Percentiles rank a stretch among this genome's conserved stretches.
These are phyloP conservation scores for Oryza rufipogon DNA, from an alignment of 176 grass and related monocot species.

Conservation along the genomic window DNA sequence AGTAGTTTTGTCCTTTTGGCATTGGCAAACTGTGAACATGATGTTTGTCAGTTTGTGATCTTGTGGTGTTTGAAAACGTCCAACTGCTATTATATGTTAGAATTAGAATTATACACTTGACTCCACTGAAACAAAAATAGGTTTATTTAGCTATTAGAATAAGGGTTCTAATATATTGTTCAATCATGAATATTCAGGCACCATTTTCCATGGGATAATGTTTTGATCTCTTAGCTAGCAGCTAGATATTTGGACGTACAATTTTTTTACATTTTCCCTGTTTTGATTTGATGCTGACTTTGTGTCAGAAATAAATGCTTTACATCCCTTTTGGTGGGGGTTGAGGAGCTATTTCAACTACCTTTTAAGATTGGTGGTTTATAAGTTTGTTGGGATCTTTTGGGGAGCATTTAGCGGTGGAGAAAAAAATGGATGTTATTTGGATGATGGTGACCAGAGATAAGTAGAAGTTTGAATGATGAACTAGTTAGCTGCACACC, in stretches of 20 bases:
- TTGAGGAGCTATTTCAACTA: not conserved
- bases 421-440: conserved; percentile 2
- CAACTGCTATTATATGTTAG: not conserved
- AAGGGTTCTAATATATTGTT: not conserved
- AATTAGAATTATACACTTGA: not conserved
- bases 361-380: not conserved
- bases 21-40: not conserved
- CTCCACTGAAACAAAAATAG: not conserved
- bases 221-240: conserved; percentile 7
- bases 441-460: conserved; percentile 10
- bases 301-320: not conserved
- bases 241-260: not conserved
- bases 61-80: not conserved
- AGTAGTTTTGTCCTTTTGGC: conserved; percentile 9
- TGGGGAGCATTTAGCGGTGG: not conserved
- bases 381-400: not conserved
- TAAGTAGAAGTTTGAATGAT: conserved; percentile 4
- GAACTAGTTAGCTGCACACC: not conserved
- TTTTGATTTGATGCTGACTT: not conserved
- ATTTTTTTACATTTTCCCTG: not conserved
- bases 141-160: not conserved
- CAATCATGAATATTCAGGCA: not conserved
- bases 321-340: not conserved
- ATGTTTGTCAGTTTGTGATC: conserved; percentile 23
- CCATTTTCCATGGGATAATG: not conserved